Base-by-base conservation (phyloP, 2,329 filamentous ascomycete species). In the Cryphonectria japonica region DNA sequence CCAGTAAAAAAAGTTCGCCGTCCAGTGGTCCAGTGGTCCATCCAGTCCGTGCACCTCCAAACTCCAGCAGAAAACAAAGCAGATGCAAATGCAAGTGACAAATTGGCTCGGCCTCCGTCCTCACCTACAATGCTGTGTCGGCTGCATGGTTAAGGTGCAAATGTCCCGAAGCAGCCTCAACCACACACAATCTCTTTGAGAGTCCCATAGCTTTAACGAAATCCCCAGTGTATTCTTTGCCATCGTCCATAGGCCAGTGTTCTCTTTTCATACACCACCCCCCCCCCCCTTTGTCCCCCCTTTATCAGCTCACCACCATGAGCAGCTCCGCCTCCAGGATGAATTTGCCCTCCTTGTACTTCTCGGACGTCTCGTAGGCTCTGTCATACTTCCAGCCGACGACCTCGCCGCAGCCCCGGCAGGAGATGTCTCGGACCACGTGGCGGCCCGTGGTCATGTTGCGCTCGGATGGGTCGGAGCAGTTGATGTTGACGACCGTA, bases 371-470 rank as follows among this genome's bases (percentile, higher is more conserved):
- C 84, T 99, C 96, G 80, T 93, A 98, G 1, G 96, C 96, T 84
- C 97, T 97, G 82, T 99, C 96, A 80, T 99, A 99, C 82, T 97
- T 98, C 96, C 96, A 99, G 50, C 96, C 96, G 68, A 99, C 96
- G 41, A 92, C 92, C 81, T 95, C 92, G 79, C 92, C 92, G 87
- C 96, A 99, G 82, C 97, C 93, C 71, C 92, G 88, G 84, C 96
- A 99, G 71, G 86, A 86, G 77, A 99, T 98, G 80, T 99, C 96
- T 71, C 96, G 91, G 64, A 99, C 96, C 70, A 98, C 87, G 82
- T 99, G 96, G 69, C 93, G 89, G 68, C 96, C 96, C 0, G 96
- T 99, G 19, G 96, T 99, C 96, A 99, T 99, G 84, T 92, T 97
- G 75, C 96, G 93, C 84, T 99, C 96, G 79, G 88, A 91, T n/a